Conservation (phyloP, 1,284 basidiomycete genomes). For the Pterulicium gracile region DNA sequence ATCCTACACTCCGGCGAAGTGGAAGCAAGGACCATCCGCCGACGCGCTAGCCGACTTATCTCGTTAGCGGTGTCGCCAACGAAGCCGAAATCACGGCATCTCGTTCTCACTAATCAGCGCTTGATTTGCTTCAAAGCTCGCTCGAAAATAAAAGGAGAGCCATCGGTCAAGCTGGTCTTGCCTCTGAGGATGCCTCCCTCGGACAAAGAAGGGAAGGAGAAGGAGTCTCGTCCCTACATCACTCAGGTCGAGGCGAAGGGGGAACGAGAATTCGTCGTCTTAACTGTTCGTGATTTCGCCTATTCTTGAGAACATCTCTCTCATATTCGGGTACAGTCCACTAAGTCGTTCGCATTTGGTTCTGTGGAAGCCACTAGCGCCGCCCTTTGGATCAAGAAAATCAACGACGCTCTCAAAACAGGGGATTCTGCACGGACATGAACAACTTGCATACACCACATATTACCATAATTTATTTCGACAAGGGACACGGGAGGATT, state of each 20-base stretch:
- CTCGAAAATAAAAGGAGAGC: constrained; percentile 21
- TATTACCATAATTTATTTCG: neutral
- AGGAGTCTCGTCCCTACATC: constrained; percentile 28
- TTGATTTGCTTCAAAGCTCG: constrained; percentile 47
- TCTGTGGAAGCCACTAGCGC: constrained; percentile 27
- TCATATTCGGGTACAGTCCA: constrained; percentile 23
- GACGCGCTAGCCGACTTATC: constrained; percentile 50
- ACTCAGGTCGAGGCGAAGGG: constrained; percentile 41
- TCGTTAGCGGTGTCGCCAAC: constrained; percentile 40
- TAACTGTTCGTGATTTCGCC: constrained; percentile 32
- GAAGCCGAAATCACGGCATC: constrained; percentile 41
- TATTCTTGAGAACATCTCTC: constrained; percentile 5
- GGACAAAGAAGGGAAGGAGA: constrained; percentile 25
- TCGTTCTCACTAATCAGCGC: constrained; percentile 48
- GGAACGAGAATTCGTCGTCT: constrained; percentile 49
- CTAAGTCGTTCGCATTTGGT: constrained; percentile 43
- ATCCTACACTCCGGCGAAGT: constrained; percentile 42
- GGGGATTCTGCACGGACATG: constrained; percentile 8
- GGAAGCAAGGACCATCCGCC: constrained; percentile 40
- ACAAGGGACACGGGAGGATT: neutral
- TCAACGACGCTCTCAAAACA: constrained; percentile 23
- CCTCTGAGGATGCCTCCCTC: constrained; percentile 21
- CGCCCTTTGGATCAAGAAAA: constrained; percentile 41
- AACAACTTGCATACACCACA: constrained; percentile 1
- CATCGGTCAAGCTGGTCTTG: constrained; percentile 40